Base-by-base conservation (phyloP, 306 rosid genomes). In the Castanopsis chinensis region DNA sequence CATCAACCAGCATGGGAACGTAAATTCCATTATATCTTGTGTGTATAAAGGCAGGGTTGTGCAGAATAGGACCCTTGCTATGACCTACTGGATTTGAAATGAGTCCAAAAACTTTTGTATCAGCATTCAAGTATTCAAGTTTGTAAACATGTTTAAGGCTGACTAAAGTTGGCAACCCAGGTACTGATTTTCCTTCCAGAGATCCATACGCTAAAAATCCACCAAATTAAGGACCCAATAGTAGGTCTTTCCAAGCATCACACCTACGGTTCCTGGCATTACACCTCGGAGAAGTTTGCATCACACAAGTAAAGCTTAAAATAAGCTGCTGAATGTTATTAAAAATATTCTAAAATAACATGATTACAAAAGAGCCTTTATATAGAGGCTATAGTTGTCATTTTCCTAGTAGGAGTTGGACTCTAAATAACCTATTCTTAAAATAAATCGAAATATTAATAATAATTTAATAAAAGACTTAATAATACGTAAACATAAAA, bases 61-160 rank as follows among this genome's bases (percentile, higher is more conserved):
- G 90, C 82, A 87, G 59, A 18, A 87, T 21, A 67, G 90, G 90
- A 23, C 87, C 90, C 51, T 87, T 84, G 87, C 87, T 87, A 45
- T 87, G 90, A 72, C 86, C 77, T 71, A 87, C 86, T 45, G 90
- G 90, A 37, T 87, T 87, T 52, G 90, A 87, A 74, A 87, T 81
- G 43, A 84, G 88, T 54, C 88, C 90, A 72, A 84, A 84, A 68
- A 87, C 84, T 76, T 81, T 81, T 19, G 90, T 84, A 15, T 84
- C 74, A 43, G 59, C 73, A 61, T 81, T 76, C 37, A 87, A 72
- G 71, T 32, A 53, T 14, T 84, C 81, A 74, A 81, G 45, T 84
- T 69, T 69, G 77, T 87, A 87, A 60, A 80, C 78, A 63, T 84
- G 68, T 56, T 28, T 28, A 25, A 87, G 82, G 81, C 32, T 73